phyloP scores from a whole-genome alignment of 2,329 filamentous ascomycete species.

The Stachybotrys chartarum region DNA sequence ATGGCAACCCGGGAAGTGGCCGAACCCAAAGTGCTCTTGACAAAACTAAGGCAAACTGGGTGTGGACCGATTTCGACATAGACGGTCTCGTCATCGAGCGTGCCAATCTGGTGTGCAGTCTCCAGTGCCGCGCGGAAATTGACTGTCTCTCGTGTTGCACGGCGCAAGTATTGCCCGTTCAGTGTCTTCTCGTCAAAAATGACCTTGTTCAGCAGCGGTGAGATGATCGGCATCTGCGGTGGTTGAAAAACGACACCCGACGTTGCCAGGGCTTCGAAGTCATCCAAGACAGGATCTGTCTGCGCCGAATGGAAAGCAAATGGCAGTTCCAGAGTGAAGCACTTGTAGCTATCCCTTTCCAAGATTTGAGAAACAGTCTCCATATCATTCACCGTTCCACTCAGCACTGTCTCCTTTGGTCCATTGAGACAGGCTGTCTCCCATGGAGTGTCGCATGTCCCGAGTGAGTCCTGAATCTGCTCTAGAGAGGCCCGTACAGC shows the following conservation, averaged over 20 bases:
- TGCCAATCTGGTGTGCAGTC: slow-evolving; percentile 36
- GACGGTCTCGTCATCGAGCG: slow-evolving; percentile 47
- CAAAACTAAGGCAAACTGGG: slow-evolving; percentile 53
- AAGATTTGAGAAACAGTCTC: slow-evolving; percentile 1
- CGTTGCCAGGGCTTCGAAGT: slow-evolving; percentile 28
- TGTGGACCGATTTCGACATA: slow-evolving; percentile 65
- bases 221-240: slow-evolving; percentile 8
- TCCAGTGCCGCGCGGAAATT: slow-evolving; percentile 54
- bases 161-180: slow-evolving; percentile 47
- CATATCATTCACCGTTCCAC: slow-evolving; percentile 2
- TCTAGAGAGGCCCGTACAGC: slow-evolving; percentile 13
- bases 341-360: slow-evolving; percentile 15
- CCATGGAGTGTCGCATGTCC: slow-evolving; percentile 22
- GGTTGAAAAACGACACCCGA: slow-evolving; percentile 1
- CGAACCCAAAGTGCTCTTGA: slow-evolving; percentile 49
- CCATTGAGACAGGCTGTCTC: slow-evolving; percentile 53
- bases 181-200: slow-evolving; percentile 43
- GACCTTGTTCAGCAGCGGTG: slow-evolving; percentile 40
- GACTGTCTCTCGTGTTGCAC: slow-evolving; percentile 55
- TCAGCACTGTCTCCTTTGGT: slow-evolving; percentile 47
- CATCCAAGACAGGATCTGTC: slow-evolving; percentile 32
- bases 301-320: slow-evolving; percentile 27
- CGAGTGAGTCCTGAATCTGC: slow-evolving; percentile 8
- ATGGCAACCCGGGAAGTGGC: slow-evolving; percentile 34
- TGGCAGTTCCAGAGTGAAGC: slow-evolving; percentile 19